Conservation (phyloP, 805 yeast species). For the Debaryomyces hansenii region DNA sequence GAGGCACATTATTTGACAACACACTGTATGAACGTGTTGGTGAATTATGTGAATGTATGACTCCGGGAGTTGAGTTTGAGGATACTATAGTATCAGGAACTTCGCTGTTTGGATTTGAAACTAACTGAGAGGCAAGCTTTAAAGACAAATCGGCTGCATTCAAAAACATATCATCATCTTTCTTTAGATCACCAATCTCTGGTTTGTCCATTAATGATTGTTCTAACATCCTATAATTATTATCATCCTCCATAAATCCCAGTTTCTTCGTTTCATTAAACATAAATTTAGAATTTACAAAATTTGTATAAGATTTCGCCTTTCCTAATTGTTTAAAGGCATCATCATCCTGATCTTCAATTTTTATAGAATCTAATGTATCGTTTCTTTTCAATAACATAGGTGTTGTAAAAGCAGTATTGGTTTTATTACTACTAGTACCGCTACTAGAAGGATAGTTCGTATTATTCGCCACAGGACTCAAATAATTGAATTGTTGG, state of each 20-base stretch:
- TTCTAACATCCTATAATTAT: background rate
- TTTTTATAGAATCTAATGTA: slow-evolving; percentile 30
- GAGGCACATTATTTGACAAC: slow-evolving; percentile 1
- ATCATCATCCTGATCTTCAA: slow-evolving; percentile 44
- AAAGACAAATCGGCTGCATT: slow-evolving; percentile 28
- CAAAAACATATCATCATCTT: slow-evolving; percentile 14
- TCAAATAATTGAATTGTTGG: slow-evolving; percentile 8
- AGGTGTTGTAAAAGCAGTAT: slow-evolving; percentile 4
- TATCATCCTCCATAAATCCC: background rate
- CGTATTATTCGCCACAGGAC: slow-evolving; percentile 10
- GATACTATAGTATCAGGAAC: slow-evolving; percentile 1
- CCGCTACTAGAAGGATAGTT: slow-evolving; percentile 1
- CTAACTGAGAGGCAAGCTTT: slow-evolving; percentile 22
- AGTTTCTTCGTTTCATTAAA: background rate
- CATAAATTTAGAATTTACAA: background rate
- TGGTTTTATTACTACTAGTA: background rate
- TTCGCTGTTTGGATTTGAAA: slow-evolving; percentile 2
- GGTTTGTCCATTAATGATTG: background rate
- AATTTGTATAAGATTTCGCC: slow-evolving; percentile 29
- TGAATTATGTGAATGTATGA: slow-evolving; percentile 1
- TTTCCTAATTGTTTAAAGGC: slow-evolving; percentile 41
- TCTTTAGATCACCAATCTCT: background rate
- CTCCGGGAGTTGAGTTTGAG: slow-evolving; percentile 7
- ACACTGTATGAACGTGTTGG: background rate
- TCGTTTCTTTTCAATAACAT: slow-evolving; percentile 22